Conservation (phyloP, 129 eudicot species). For the Centella asiatica region DNA sequence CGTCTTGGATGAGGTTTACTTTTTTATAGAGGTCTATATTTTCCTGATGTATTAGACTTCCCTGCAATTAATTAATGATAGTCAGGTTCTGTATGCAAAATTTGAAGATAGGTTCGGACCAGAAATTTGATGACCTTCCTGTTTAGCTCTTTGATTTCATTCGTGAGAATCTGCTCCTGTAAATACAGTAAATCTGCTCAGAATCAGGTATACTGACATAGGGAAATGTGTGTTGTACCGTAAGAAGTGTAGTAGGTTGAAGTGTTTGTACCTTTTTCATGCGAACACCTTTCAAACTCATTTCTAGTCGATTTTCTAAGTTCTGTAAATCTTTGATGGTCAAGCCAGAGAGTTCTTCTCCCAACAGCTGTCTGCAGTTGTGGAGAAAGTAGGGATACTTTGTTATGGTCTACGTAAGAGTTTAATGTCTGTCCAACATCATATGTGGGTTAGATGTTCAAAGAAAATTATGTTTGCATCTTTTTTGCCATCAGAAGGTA, state of each 20-base stretch:
- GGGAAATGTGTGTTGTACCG: neutral
- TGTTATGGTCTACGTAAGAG: neutral
- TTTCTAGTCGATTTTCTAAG: constrained; percentile 40
- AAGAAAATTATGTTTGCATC: too few species aligned
- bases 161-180: constrained; percentile 34
- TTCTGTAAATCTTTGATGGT: constrained; percentile 32
- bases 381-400: neutral
- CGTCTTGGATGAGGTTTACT: constrained; percentile 36
- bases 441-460: too few species aligned
- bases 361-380: constrained; percentile 43
- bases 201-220: neutral
- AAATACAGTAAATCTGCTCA: neutral
- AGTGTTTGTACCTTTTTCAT: constrained; percentile 26
- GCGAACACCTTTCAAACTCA: constrained; percentile 39
- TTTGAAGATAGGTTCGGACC: neutral
- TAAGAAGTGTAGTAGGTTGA: neutral
- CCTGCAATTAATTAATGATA: constrained; percentile 22
- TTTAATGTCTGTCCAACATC: too few species aligned
- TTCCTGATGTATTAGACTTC: constrained; percentile 38
- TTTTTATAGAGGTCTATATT: constrained; percentile 46
- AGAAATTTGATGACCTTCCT: constrained; percentile 9
- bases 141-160: constrained; percentile 14
- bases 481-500: too few species aligned
- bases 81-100: neutral
- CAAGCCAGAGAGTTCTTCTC: constrained; percentile 43